Evolutionary conservation across 1,284 basidiomycete genomes (phyloP).

Genomic region (Pyrrhoderma noxium): DNA sequence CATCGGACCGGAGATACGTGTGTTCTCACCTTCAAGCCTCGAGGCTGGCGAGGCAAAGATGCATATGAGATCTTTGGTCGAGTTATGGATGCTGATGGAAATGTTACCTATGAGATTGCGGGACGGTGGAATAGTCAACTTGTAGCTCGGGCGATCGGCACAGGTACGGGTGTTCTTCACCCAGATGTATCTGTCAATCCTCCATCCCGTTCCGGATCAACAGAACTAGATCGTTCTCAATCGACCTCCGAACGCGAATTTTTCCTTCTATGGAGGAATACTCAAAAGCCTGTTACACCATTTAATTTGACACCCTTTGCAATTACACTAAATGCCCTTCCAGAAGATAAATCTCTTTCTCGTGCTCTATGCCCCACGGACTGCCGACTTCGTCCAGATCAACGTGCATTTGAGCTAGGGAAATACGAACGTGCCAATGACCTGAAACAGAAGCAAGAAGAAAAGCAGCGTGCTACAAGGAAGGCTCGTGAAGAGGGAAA

Average conservation of each 20-base stretch:
- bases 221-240: too few species aligned
- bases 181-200: constrained; percentile 59
- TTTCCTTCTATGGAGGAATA: constrained; percentile 90
- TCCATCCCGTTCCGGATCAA: constrained; percentile 22
- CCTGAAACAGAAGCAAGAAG: constrained; percentile 83
- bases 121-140: constrained; percentile 96
- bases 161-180: constrained; percentile 58
- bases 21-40: constrained; percentile 89
- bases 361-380: constrained; percentile 86
- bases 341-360: constrained; percentile 50
- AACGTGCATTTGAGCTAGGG: constrained; percentile 92
- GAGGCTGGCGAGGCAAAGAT: constrained; percentile 90
- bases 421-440: constrained; percentile 86
- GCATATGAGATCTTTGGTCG: constrained; percentile 89
- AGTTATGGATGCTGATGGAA: constrained; percentile 64
- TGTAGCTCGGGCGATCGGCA: constrained; percentile 73
- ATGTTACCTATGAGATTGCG: constrained; percentile 81
- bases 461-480: constrained; percentile 77
- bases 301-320: constrained; percentile 97
- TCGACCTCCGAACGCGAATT: constrained; percentile 54
- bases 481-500: constrained; percentile 73
- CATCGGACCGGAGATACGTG: constrained; percentile 91
- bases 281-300: constrained; percentile 74
- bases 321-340: constrained; percentile 83
- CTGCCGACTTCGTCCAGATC: constrained; percentile 89